Evolutionary conservation across 805 yeast species (phyloP).

Genomic region (Metschnikowia similis): DNA sequence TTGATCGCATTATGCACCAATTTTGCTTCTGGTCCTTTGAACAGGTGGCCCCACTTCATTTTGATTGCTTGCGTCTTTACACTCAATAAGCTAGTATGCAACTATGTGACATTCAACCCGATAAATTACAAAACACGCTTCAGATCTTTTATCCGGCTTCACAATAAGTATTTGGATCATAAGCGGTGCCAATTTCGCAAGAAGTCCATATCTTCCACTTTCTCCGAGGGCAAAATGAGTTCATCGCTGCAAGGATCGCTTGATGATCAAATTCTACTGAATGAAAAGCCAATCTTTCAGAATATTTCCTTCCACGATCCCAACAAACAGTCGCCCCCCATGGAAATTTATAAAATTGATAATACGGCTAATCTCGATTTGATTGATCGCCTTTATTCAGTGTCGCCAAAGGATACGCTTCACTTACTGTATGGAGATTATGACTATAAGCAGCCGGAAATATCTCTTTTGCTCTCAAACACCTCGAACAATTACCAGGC

Average conservation of each 20-base stretch:
- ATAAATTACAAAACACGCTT: conserved; percentile 5
- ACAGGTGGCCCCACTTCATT: conserved; percentile 4
- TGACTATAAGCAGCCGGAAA: background rate
- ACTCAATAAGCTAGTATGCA: conserved; percentile 8
- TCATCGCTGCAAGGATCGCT: background rate
- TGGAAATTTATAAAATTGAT: background rate
- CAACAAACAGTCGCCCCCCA: background rate
- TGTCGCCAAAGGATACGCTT: conserved; percentile 38
- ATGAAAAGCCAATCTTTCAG: conserved; percentile 11
- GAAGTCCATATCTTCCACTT: background rate
- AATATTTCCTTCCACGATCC: conserved; percentile 6
- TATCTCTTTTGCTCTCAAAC: background rate
- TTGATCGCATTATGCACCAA: conserved; percentile 2
- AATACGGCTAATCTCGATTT: conserved; percentile 5
- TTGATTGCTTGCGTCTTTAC: conserved; percentile 8
- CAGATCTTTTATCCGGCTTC: conserved; percentile 6
- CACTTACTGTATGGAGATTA: conserved; percentile 18
- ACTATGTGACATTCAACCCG: conserved; percentile 12
- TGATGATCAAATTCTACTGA: background rate
- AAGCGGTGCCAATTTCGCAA: background rate
- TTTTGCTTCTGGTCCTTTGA: background rate
- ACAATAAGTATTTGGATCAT: conserved; percentile 3
- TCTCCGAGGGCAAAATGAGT: background rate
- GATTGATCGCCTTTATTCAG: conserved; percentile 34
- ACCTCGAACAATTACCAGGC: background rate